These are phyloP conservation scores for Odontarrhena argentea DNA, from an alignment of 345 rosid species.

Conservation along the genomic window DNA sequence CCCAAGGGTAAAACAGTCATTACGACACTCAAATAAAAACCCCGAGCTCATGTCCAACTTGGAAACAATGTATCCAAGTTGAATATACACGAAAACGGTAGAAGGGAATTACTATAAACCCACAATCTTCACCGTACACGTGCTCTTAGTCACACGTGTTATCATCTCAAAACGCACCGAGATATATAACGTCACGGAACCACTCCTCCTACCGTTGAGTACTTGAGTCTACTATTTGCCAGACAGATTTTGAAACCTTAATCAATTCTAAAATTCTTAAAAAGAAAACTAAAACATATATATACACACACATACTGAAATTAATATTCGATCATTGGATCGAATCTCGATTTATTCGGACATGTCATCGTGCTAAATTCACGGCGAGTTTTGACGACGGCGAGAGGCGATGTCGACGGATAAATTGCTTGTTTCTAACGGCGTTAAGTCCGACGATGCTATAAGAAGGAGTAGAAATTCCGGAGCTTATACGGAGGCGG, in stretches of 20 bases:
- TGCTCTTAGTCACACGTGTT: conserved; percentile 8
- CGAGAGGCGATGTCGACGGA: conserved; percentile 52
- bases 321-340: conserved; percentile 3
- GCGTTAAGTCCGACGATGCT: conserved; percentile 39
- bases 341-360: conserved; percentile 4
- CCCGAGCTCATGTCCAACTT: conserved; percentile 22
- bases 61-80: conserved; percentile 33
- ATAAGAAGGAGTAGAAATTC: conserved; percentile 28
- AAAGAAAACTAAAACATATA: not conserved
- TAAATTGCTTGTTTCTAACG: conserved; percentile 51
- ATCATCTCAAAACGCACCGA: not conserved
- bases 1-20: conserved; percentile 26
- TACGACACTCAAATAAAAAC: not conserved
- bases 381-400: conserved; percentile 31
- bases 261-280: conserved; percentile 1
- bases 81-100: conserved; percentile 17
- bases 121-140: conserved; percentile 13
- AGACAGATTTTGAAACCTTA: not conserved
- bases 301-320: not conserved
- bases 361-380: conserved; percentile 20
- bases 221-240: conserved; percentile 18
- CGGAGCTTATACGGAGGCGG: conserved; percentile 19
- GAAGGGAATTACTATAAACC: conserved; percentile 20
- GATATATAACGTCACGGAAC: conserved; percentile 37
- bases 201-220: conserved; percentile 30